phyloP scores from a whole-genome alignment of 352 stramenopile genomes.

The Phytophthora multivora region DNA sequence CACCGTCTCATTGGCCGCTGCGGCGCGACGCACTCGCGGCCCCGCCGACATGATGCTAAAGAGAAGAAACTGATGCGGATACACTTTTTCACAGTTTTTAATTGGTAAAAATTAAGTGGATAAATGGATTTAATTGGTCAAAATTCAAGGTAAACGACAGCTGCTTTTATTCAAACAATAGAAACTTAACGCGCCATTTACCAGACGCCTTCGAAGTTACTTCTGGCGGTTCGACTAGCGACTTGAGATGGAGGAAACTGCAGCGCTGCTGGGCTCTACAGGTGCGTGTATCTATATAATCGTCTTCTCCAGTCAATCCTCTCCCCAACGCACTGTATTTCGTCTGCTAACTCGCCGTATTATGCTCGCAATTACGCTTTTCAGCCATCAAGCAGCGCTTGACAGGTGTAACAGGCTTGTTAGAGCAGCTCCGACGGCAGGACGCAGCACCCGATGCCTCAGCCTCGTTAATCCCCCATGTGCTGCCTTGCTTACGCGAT shows the following conservation, averaged over 20 bases:
- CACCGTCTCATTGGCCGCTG: constrained; percentile 55
- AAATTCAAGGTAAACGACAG: neutral
- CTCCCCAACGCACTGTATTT: constrained; percentile 1
- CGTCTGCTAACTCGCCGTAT: neutral
- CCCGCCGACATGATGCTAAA: constrained; percentile 57
- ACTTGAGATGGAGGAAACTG: constrained; percentile 51
- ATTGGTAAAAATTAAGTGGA: neutral
- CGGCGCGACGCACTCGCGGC: constrained; percentile 60
- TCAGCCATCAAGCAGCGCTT: constrained; percentile 86
- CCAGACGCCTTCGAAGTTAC: neutral
- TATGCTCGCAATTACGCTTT: neutral
- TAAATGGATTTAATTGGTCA: no score
- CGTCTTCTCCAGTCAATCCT: neutral
- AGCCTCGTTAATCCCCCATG: constrained; percentile 50
- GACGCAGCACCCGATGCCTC: constrained; percentile 41
- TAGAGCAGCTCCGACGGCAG: constrained; percentile 45
- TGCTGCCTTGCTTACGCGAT: constrained; percentile 76
- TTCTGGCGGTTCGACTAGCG: neutral
- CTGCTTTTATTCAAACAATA: constrained; percentile 23
- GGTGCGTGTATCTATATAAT: constrained; percentile 28
- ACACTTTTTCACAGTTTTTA: neutral
- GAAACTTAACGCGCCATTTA: constrained; percentile 11
- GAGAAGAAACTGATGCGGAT: constrained; percentile 3
- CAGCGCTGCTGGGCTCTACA: constrained; percentile 61
- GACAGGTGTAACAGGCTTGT: constrained; percentile 60